Evolutionary conservation across 2,329 filamentous ascomycete genomes (phyloP).

Genomic region (Diaporthe citrichinensis): DNA sequence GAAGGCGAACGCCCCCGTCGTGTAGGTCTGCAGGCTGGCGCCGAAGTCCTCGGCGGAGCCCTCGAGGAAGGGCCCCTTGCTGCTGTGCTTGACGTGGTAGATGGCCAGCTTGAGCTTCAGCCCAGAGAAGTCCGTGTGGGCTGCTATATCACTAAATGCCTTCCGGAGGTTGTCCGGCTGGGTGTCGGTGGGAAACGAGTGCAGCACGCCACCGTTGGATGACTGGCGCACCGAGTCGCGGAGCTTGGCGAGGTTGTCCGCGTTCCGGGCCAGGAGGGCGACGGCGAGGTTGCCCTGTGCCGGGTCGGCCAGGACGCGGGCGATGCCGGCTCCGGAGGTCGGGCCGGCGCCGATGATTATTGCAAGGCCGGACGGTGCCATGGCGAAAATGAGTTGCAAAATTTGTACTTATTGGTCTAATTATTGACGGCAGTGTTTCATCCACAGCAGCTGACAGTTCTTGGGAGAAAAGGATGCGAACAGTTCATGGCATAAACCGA

Average conservation of each 20-base stretch:
- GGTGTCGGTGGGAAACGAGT: slow-evolving; percentile 67
- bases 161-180: slow-evolving; percentile 59
- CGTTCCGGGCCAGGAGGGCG: slow-evolving; percentile 65
- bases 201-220: slow-evolving; percentile 59
- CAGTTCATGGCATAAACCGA: slow-evolving; percentile 15
- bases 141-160: slow-evolving; percentile 64
- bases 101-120: slow-evolving; percentile 67
- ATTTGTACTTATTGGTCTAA: neutral
- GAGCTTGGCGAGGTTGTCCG: slow-evolving; percentile 59
- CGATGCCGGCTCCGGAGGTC: slow-evolving; percentile 68
- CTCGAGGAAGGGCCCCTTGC: slow-evolving; percentile 68
- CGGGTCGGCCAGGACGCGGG: slow-evolving; percentile 64
- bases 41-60: slow-evolving; percentile 66
- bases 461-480: neutral
- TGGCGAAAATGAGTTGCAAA: slow-evolving; percentile 42
- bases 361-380: slow-evolving; percentile 63
- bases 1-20: slow-evolving; percentile 69
- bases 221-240: slow-evolving; percentile 57
- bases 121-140: slow-evolving; percentile 60
- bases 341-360: slow-evolving; percentile 67
- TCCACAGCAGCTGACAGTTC: neutral
- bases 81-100: slow-evolving; percentile 69
- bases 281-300: slow-evolving; percentile 68
- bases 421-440: neutral
- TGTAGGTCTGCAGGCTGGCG: slow-evolving; percentile 64